Evolutionary conservation across 2,329 filamentous ascomycete genomes (phyloP).

Genomic region (Colletotrichum endophyticum): DNA sequence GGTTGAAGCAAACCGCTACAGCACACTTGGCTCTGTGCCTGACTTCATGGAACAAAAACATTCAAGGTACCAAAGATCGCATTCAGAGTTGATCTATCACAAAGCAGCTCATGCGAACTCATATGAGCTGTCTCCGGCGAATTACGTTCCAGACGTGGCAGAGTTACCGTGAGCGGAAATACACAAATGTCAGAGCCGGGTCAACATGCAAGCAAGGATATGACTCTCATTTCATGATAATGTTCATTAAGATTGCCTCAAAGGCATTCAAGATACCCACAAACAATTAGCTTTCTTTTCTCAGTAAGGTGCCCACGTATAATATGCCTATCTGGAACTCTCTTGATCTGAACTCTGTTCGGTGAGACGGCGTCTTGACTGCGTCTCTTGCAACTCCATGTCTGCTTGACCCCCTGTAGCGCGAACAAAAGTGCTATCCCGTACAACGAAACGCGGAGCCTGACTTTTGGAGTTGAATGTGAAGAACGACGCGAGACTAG

Average conservation of each 20-base stretch:
- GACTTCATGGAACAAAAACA: background rate
- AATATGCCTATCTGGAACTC: background rate
- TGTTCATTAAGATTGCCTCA: background rate
- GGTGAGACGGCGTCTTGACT: background rate
- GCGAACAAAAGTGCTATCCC: background rate
- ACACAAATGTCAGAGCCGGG: background rate
- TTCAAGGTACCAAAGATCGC: background rate
- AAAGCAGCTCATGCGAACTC: background rate
- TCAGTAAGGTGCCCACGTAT: background rate
- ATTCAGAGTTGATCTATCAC: background rate
- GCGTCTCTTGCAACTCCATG: background rate
- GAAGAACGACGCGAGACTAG: background rate
- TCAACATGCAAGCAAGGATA: background rate
- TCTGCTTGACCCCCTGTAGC: background rate
- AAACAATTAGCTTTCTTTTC: background rate
- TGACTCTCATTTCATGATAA: background rate
- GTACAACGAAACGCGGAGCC: background rate
- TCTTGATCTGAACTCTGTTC: background rate
- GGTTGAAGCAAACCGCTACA: background rate
- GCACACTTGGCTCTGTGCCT: background rate
- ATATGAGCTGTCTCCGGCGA: background rate
- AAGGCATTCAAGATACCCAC: background rate
- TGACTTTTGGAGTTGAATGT: background rate
- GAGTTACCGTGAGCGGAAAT: background rate
- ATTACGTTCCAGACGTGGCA: background rate